Percentiles rank a stretch among this genome's conserved stretches.
Conservation (phyloP, 306 rosid species). For the Castanea mollissima region DNA sequence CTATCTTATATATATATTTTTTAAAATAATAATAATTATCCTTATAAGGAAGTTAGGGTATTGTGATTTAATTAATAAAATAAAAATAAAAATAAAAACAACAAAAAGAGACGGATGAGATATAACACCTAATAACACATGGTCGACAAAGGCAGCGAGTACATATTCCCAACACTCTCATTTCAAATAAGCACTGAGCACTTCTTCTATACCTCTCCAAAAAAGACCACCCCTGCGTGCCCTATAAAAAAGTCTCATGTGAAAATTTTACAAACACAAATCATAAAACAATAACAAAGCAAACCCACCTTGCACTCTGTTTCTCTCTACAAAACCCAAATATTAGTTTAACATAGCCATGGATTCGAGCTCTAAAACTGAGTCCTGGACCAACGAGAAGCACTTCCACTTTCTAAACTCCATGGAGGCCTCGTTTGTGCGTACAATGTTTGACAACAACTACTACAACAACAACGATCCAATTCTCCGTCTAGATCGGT, state of each 20-base stretch:
- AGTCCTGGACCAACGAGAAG: constrained; percentile 81
- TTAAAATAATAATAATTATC: no score
- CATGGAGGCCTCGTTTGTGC: constrained; percentile 85
- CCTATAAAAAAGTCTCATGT: constrained; percentile 9
- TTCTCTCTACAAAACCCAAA: no score
- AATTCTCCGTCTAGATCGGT: constrained; percentile 53
- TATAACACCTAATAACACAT: background rate
- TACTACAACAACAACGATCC: background rate
- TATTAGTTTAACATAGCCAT: background rate
- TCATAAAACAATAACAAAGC: background rate
- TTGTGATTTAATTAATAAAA: background rate
- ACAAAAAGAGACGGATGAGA: background rate
- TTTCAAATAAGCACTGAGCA: background rate
- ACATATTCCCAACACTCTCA: background rate
- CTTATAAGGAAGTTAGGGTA: no score
- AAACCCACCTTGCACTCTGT: no score
- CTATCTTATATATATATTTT: no score
- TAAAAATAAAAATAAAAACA: background rate
- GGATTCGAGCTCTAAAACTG: constrained; percentile 20
- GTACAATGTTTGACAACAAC: constrained; percentile 47
- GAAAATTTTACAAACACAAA: background rate
- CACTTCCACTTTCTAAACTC: constrained; percentile 60
- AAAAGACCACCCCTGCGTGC: background rate
- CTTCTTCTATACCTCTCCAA: background rate
- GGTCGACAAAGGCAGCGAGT: background rate